A percentile compares a stretch with the other conserved stretches of the same genome.
Conservation (phyloP, 768 basidiomycete genomes). For the Heimioporus sp. region DNA sequence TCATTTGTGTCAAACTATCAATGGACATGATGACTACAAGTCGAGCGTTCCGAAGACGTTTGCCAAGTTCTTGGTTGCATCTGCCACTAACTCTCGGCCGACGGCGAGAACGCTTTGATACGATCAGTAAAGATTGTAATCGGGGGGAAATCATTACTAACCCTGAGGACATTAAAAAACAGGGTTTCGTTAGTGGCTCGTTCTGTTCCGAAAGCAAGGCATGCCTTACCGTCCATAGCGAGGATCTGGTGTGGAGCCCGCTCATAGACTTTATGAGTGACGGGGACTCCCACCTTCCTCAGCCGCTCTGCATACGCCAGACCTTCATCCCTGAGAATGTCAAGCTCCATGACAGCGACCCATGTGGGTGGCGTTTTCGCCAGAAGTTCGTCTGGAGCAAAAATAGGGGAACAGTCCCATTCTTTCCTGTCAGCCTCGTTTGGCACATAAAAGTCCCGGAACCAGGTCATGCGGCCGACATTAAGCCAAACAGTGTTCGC, state of each 20-base stretch:
- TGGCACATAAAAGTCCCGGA: conserved; percentile 65
- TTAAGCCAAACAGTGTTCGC: conserved; percentile 59
- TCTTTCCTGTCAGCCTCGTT: conserved; percentile 56
- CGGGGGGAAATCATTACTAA: conserved; percentile 6
- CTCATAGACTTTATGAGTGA: conserved; percentile 56
- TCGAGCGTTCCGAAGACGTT: conserved; percentile 27
- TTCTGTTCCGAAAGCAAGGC: background rate
- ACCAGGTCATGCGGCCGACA: conserved; percentile 71
- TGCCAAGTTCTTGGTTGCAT: conserved; percentile 35
- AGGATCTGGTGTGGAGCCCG: conserved; percentile 70
- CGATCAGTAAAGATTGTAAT: conserved; percentile 8
- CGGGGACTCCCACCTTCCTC: conserved; percentile 48
- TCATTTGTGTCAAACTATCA: background rate
- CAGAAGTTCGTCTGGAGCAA: conserved; percentile 59
- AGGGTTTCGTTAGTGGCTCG: background rate
- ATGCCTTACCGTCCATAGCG: conserved; percentile 65
- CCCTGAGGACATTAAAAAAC: conserved; percentile 15
- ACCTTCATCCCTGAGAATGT: conserved; percentile 70
- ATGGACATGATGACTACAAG: background rate
- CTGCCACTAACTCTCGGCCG: conserved; percentile 37
- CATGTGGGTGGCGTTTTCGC: conserved; percentile 55
- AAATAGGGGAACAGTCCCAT: conserved; percentile 72
- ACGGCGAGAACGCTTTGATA: conserved; percentile 31
- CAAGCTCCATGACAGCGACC: conserved; percentile 66
- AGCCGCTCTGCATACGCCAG: conserved; percentile 61